phyloP scores from a whole-genome alignment of 2,329 filamentous ascomycete species.

The Lachnellula arida region DNA sequence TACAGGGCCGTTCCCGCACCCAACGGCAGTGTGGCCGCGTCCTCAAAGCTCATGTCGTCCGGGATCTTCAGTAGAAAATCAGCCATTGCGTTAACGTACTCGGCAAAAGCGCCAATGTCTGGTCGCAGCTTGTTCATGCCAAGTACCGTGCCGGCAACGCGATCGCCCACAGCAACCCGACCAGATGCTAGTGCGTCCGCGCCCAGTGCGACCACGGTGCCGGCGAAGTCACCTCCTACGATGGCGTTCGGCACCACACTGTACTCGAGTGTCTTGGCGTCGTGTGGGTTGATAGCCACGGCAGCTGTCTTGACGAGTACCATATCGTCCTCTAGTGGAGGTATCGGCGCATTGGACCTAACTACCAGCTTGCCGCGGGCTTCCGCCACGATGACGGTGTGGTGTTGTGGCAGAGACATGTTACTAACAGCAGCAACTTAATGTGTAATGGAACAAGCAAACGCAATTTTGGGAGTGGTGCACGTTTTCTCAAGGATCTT shows the following conservation, averaged over 20 bases:
- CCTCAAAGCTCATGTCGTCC: slow-evolving; percentile 37
- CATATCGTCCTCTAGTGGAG: not conserved
- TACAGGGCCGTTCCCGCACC: slow-evolving; percentile 5
- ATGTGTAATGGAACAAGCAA: no score
- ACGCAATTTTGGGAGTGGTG: no score
- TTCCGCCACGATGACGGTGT: not conserved
- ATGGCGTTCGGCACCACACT: not conserved
- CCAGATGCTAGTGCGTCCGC: slow-evolving; percentile 34
- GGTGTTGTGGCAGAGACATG: not conserved
- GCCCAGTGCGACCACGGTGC: slow-evolving; percentile 42
- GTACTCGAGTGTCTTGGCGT: not conserved
- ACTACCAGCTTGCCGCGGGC: not conserved
- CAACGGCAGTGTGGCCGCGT: slow-evolving; percentile 35
- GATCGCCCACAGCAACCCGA: slow-evolving; percentile 10
- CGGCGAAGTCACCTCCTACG: slow-evolving; percentile 40
- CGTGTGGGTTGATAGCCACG: slow-evolving; percentile 2
- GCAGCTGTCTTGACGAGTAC: not conserved
- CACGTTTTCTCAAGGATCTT: no score
- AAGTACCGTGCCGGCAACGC: slow-evolving; percentile 33
- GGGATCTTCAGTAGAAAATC: slow-evolving; percentile 39
- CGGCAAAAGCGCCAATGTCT: slow-evolving; percentile 34
- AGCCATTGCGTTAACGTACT: slow-evolving; percentile 25
- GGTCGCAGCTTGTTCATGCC: slow-evolving; percentile 29
- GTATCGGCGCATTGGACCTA: not conserved
- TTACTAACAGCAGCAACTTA: no score